Conservation (phyloP, 208 protist species). For the Leishmania guyanensis region DNA sequence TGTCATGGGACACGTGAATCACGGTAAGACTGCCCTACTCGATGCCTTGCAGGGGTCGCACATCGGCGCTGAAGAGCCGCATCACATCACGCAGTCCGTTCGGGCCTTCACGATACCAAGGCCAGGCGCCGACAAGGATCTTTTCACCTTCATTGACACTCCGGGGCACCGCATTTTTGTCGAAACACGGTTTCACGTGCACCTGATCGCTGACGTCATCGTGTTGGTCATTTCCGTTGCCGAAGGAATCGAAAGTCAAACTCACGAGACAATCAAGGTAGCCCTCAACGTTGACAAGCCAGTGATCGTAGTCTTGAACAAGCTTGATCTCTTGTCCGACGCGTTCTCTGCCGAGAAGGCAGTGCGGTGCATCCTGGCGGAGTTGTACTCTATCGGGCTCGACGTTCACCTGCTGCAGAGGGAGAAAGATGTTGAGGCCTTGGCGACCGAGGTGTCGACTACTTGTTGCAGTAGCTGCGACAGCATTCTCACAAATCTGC, state of each 20-base stretch:
- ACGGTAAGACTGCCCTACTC: constrained; percentile 91
- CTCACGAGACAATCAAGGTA: constrained; percentile 84
- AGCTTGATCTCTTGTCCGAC: constrained; percentile 84
- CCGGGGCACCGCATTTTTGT: constrained; percentile 88
- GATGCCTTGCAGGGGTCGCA: constrained; percentile 68
- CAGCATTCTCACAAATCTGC: constrained; percentile 5
- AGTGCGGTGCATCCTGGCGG: constrained; percentile 42
- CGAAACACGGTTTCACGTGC: constrained; percentile 79
- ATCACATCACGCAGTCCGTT: constrained; percentile 81
- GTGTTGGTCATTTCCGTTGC: constrained; percentile 82
- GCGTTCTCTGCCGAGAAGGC: constrained; percentile 40
- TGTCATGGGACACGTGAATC: constrained; percentile 83
- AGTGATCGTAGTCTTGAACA: constrained; percentile 87
- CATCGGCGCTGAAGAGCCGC: constrained; percentile 58
- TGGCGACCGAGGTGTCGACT: constrained; percentile 8
- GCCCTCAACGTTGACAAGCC: constrained; percentile 86
- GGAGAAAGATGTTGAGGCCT: constrained; percentile 37
- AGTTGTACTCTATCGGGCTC: constrained; percentile 67
- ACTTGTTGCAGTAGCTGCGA: background rate
- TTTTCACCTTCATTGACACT: constrained; percentile 90
- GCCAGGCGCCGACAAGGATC: constrained; percentile 7
- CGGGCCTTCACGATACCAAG: constrained; percentile 66
- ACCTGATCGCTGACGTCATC: constrained; percentile 67
- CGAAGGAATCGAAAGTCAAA: constrained; percentile 85
- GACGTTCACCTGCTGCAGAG: constrained; percentile 63